Evolutionary conservation across 176 grass and related monocot genomes (phyloP).

Genomic region (Juncus effusus): DNA sequence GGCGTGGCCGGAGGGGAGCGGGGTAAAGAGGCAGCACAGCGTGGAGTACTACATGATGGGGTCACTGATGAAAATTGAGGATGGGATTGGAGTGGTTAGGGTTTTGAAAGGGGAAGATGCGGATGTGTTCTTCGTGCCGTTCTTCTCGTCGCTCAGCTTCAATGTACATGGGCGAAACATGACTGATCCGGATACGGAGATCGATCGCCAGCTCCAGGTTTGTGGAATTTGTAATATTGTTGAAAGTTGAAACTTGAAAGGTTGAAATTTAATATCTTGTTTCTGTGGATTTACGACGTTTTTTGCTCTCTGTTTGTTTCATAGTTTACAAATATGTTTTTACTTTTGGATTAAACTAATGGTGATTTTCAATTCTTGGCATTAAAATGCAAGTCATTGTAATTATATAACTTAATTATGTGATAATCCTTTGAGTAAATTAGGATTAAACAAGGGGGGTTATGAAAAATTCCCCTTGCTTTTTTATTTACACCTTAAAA

Average conservation of each 20-base stretch:
- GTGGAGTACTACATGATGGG: constrained; percentile 99
- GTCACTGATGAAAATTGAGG: constrained; percentile 33
- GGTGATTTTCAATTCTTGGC: background rate
- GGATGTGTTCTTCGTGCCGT: constrained; percentile 93
- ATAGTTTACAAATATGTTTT: too few species aligned
- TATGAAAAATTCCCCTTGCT: background rate
- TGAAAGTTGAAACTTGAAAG: background rate
- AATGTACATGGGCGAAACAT: constrained; percentile 93
- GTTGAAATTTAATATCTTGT: background rate
- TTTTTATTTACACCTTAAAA: constrained; percentile 7
- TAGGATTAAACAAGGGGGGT: too few species aligned
- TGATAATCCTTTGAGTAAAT: background rate
- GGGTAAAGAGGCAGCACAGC: constrained; percentile 85
- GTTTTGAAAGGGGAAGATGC: constrained; percentile 68
- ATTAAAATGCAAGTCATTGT: background rate
- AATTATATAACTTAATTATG: background rate
- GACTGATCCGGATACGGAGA: constrained; percentile 87
- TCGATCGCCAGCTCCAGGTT: constrained; percentile 83
- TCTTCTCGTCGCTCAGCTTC: constrained; percentile 99
- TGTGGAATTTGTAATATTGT: background rate
- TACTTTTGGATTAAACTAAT: too few species aligned
- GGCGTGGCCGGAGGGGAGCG: constrained; percentile 54
- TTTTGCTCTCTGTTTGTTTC: background rate
- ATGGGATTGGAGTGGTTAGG: constrained; percentile 55
- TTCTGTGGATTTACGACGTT: background rate